Evolutionary conservation across 192 early-diverging fungal species (phyloP).

Genomic region (Lobosporangium transversale): DNA sequence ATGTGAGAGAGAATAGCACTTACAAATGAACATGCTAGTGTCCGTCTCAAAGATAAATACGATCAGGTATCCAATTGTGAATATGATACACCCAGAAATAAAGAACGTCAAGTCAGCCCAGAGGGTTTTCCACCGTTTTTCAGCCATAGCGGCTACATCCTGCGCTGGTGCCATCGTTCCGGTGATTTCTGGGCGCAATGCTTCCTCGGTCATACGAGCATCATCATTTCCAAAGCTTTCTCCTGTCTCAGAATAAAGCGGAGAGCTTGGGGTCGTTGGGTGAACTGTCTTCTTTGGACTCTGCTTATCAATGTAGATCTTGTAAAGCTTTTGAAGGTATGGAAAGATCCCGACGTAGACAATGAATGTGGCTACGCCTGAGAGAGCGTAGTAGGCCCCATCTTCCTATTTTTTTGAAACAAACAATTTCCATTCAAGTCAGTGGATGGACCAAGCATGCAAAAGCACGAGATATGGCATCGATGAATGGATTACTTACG

Average conservation of each 20-base stretch:
- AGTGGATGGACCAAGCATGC: too few species aligned
- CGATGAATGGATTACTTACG: neutral
- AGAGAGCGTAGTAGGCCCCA: constrained; percentile 6
- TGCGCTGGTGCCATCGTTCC: too few species aligned
- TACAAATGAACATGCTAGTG: constrained; percentile 12
- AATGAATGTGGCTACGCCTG: constrained; percentile 13
- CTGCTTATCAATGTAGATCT: constrained; percentile 1
- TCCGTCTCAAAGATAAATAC: constrained; percentile 10
- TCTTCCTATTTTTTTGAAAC: constrained; percentile 5
- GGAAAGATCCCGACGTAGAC: constrained; percentile 38
- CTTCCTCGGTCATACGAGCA: neutral
- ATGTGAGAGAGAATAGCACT: too few species aligned
- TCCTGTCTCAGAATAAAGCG: too few species aligned
- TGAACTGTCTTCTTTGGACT: neutral
- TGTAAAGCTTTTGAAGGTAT: constrained; percentile 20
- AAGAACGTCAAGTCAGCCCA: constrained; percentile 27
- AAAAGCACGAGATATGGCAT: neutral
- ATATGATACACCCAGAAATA: constrained; percentile 30
- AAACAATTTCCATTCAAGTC: too few species aligned
- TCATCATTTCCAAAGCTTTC: too few species aligned
- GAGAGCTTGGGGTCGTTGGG: too few species aligned
- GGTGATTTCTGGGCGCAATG: neutral
- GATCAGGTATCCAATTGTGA: constrained; percentile 6
- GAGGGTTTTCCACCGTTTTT: neutral
- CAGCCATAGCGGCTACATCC: too few species aligned